Percentiles rank a stretch among this genome's conserved stretches.
These are phyloP conservation scores for Trichoderma breve DNA, from an alignment of 2,329 filamentous ascomycete species.

Conservation along the genomic window DNA sequence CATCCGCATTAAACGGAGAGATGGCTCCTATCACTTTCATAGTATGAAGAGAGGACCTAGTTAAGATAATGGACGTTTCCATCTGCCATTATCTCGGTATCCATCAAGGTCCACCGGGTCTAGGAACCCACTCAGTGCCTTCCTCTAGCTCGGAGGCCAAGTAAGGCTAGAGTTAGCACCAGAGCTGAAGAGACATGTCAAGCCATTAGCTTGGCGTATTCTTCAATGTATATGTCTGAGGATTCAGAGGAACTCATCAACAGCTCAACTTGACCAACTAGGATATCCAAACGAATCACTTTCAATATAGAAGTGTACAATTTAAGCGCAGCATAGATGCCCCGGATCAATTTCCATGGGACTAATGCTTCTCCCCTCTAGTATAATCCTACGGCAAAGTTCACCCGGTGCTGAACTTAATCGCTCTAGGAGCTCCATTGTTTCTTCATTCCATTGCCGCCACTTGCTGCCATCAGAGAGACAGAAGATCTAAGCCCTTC, in stretches of 20 bases:
- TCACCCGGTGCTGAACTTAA: background rate
- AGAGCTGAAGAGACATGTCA: background rate
- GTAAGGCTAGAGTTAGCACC: background rate
- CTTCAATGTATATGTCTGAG: background rate
- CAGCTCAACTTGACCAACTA: background rate
- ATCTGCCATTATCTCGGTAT: background rate
- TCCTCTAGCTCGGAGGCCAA: background rate
- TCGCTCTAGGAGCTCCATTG: background rate
- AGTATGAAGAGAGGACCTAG: background rate
- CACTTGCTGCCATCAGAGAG: background rate
- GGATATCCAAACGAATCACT: background rate
- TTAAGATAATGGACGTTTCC: background rate
- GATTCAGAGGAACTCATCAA: background rate
- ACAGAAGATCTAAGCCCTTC: background rate
- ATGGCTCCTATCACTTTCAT: background rate
- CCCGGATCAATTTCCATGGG: background rate
- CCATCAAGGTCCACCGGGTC: background rate
- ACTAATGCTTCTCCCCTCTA: background rate
- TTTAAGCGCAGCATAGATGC: background rate
- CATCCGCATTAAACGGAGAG: background rate
- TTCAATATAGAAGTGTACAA: background rate
- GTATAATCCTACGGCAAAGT: background rate
- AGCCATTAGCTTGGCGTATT: background rate
- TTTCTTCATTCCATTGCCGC: background rate
- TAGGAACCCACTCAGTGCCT: background rate